phyloP scores from a whole-genome alignment of 1,284 basidiomycete species.

The Clitocybe nebularis region DNA sequence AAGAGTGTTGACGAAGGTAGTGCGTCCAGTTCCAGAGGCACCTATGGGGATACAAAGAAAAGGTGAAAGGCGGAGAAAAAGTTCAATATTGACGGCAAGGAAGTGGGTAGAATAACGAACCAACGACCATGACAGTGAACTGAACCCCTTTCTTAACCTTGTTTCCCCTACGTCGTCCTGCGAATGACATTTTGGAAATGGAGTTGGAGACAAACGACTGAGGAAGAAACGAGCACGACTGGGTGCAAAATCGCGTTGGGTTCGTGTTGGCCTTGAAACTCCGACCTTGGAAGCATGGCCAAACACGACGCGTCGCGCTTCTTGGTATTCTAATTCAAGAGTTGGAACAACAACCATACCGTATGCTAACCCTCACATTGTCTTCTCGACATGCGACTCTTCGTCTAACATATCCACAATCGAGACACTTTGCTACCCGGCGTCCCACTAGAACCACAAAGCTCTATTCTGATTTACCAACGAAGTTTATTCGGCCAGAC shows the following conservation, averaged over 20 bases:
- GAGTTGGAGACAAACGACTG: background rate
- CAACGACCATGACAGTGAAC: slow-evolving; percentile 94
- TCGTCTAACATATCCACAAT: too few relatives aligned
- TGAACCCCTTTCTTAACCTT: slow-evolving; percentile 97
- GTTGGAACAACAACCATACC: background rate
- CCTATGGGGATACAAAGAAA: slow-evolving; percentile 43
- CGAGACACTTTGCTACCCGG: slow-evolving; percentile 4
- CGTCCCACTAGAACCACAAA: slow-evolving; percentile 41
- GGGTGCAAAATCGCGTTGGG: slow-evolving; percentile 13
- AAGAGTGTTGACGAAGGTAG: slow-evolving; percentile 97
- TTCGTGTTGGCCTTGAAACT: slow-evolving; percentile 36
- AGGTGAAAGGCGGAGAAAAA: slow-evolving; percentile 12
- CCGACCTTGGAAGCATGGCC: slow-evolving; percentile 35
- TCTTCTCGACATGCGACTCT: too few relatives aligned
- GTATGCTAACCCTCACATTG: too few relatives aligned
- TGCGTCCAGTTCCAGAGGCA: slow-evolving; percentile 93
- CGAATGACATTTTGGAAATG: slow-evolving; percentile 64
- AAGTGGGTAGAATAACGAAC: slow-evolving; percentile 42
- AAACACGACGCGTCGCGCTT: slow-evolving; percentile 16
- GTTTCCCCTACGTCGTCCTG: slow-evolving; percentile 85
- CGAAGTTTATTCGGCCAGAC: slow-evolving; percentile 34
- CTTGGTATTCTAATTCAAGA: background rate
- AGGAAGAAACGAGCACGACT: slow-evolving; percentile 16
- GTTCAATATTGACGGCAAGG: slow-evolving; percentile 13
- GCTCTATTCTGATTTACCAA: slow-evolving; percentile 54